Evolutionary conservation across 2,329 filamentous ascomycete genomes (phyloP), one percentile per base, ranked within the genome.

Genomic region (Allantophomopsis lycopodina): DNA sequence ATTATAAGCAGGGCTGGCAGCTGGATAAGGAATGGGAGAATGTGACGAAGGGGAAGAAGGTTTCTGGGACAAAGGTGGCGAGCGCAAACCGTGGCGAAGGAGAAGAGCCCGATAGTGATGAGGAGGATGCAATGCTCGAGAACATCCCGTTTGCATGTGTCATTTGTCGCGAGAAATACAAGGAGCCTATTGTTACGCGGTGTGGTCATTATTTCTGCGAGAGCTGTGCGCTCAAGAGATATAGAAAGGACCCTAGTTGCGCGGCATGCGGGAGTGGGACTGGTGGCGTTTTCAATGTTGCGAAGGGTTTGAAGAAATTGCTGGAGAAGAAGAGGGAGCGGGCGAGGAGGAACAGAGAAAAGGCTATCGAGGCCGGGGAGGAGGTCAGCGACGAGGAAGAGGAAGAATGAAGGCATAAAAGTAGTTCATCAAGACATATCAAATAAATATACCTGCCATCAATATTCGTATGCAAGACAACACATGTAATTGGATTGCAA

Each of bases 201-300:
- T 98, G 91, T 49, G 83, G 86, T 0, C 91, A 98, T 58, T 96
- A 96, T 59, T 96, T 96, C 55, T 98, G 91, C 56, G 83, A 95
- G 58, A 68, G 72, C 1, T 98, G 91, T 59, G 91, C 91, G 18
- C 64, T 96, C 50, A 77, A 83, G 55, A 65, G 88, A 47, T 96
- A 95, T 56, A 69, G 82, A 43, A 88, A 83, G 55, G 84, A 86
- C 48, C 86, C 86, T 6, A 75, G 74, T 1, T 95, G 89, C 56
- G 84, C 83, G 2, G 81, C 81, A 2, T 95, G 89, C 54, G 82
- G 83, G 2, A 68, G 77, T 1, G 83, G 84, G 10, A 94, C 87
- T 0, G 79, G 80, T 16, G 91, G 91, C 1, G 84, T 91, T 0
- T 95, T 94, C 54, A 93, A 91, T 54, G 71, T 73, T 2, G 85